Base-by-base conservation (phyloP, 2,329 filamentous ascomycete genomes). In the Bipolaris cookei region DNA sequence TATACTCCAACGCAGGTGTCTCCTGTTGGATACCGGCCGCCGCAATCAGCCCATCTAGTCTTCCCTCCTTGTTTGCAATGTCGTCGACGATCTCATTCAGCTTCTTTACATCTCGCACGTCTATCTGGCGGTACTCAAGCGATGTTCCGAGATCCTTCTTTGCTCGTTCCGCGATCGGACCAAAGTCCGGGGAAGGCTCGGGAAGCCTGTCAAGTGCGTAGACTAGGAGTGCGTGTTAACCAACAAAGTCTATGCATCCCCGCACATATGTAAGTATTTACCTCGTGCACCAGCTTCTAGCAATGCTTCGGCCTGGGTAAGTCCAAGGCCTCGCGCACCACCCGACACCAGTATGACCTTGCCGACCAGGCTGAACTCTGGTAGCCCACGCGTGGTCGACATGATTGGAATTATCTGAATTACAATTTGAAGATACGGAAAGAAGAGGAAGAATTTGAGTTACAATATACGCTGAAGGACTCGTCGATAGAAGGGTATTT, bases 1-100 rank as follows among this genome's bases (percentile, higher is more conserved):
- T 81, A 73, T 96, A 96, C 46, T 96, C 91, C 52, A 97, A 81
- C 1, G 93, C 92, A 0, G 90, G 79, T 0, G 87, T 92, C 78
- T 96, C 91, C 76, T 96, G 90, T 78, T 96, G 91, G 67, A 92
- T 90, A 1, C 87, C 88, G 0, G 88, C 89, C 0, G 88, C 88
- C 0, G 88, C 88, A 45, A 97, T 86, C 53, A 96, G 79, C 0
- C 92, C 92, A 71, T 96, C 91, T 59, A 97, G 78, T 14, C 89
- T 85, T 5, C 89, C 89, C 62, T 92, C 85, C 57, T 84, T 78
- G 48, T 86, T 81, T 14, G 87, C 90, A 63, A 97, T 95, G 10
- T 79, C 81, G 62, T 84, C 81, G 45, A 96, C 82, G 50, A 90
- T 83, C 39, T 79, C 80, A 73, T 93, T 88, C 43, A 97, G 82